phyloP scores from a whole-genome alignment of 1,284 basidiomycete genomes.

The Schizophyllum amplum region DNA sequence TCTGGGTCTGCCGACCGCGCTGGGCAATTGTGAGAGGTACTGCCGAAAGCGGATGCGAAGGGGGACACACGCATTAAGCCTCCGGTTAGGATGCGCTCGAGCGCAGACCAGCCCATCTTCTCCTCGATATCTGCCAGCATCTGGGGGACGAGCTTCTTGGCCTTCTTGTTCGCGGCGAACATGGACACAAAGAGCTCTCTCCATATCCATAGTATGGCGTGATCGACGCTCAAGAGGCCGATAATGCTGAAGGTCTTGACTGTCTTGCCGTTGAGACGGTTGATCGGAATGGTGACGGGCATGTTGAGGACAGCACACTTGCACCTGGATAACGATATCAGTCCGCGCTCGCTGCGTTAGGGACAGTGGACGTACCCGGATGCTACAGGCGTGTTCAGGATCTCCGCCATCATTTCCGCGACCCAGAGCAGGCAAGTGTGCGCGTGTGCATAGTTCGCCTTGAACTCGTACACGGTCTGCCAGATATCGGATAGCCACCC shows the following conservation, averaged over 20 bases:
- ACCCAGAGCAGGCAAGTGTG: conserved; percentile 48
- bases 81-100: conserved; percentile 46
- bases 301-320: conserved; percentile 39
- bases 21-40: not conserved
- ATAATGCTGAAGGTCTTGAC: conserved; percentile 43
- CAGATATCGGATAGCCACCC: conserved; percentile 55
- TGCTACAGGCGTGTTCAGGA: conserved; percentile 28
- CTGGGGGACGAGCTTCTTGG: conserved; percentile 31
- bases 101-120: conserved; percentile 36
- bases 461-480: conserved; percentile 48
- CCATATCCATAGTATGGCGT: conserved; percentile 57
- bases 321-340: conserved; percentile 27
- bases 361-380: conserved; percentile 32
- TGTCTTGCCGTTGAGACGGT: conserved; percentile 29
- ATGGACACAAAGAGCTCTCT: conserved; percentile 53
- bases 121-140: conserved; percentile 51
- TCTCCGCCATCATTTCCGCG: conserved; percentile 34
- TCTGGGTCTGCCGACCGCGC: not conserved
- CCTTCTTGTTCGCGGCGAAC: conserved; percentile 31
- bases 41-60: not conserved
- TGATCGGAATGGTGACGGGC: conserved; percentile 38
- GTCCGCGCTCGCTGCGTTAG: not conserved
- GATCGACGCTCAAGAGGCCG: conserved; percentile 40
- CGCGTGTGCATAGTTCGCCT: conserved; percentile 40
- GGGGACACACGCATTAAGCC: conserved; percentile 33